These are phyloP conservation scores for Tarenaya hassleriana DNA, from an alignment of 345 rosid species.

Conservation along the genomic window DNA sequence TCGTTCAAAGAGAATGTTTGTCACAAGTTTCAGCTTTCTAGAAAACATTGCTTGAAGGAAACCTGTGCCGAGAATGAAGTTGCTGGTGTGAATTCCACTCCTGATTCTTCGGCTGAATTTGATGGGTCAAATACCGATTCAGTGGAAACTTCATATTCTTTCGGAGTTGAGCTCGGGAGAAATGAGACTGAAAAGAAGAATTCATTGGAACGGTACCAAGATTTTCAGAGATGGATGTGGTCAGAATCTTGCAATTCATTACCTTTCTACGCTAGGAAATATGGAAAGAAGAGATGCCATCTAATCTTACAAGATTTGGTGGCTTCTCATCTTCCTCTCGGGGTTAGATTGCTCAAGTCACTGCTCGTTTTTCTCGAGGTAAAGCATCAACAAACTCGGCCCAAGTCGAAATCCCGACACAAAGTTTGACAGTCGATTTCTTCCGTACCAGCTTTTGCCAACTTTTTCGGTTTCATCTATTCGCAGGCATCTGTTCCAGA, in stretches of 20 bases:
- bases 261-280: conserved; percentile 44
- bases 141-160: conserved; percentile 40
- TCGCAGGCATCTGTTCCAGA: conserved; percentile 63
- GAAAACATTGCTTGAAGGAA: conserved; percentile 27
- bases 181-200: conserved; percentile 55
- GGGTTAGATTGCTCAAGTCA: conserved; percentile 67
- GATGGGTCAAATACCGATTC: conserved; percentile 46
- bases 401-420: neutral
- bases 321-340: conserved; percentile 56
- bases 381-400: conserved; percentile 12
- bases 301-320: conserved; percentile 22
- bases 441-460: conserved; percentile 16
- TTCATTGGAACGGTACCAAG: conserved; percentile 61
- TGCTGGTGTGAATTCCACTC: conserved; percentile 37
- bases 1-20: conserved; percentile 62
- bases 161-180: conserved; percentile 68
- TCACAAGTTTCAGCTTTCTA: conserved; percentile 31
- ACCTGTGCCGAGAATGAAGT: conserved; percentile 39
- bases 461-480: conserved; percentile 7
- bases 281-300: conserved; percentile 44
- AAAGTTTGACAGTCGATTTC: neutral
- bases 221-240: conserved; percentile 83
- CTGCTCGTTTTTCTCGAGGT: conserved; percentile 72
- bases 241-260: conserved; percentile 49
- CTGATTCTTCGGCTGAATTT: conserved; percentile 31